These are phyloP conservation scores for Sporothrix luriei DNA, from an alignment of 2,329 filamentous ascomycete species.

Conservation along the genomic window DNA sequence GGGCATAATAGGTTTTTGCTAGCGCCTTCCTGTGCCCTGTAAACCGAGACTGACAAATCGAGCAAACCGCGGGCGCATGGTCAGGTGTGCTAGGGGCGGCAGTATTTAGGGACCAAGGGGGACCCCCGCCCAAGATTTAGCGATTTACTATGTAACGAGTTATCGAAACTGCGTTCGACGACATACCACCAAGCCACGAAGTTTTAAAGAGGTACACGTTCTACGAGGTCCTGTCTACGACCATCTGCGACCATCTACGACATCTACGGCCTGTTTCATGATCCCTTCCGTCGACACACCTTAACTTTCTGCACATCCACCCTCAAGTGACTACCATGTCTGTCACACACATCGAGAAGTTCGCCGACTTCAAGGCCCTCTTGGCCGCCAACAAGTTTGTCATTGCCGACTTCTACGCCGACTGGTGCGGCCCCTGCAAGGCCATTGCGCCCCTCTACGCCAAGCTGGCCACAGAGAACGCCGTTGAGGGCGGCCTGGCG, in stretches of 20 bases:
- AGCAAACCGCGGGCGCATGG: background rate
- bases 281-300: background rate
- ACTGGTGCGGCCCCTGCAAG: slow-evolving; percentile 65
- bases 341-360: slow-evolving; percentile 47
- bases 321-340: slow-evolving; percentile 29
- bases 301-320: background rate
- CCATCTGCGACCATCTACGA: background rate
- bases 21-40: background rate
- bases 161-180: background rate
- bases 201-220: too few relatives aligned
- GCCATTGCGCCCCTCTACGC: slow-evolving; percentile 59
- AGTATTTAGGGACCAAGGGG: slow-evolving; percentile 22
- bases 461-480: slow-evolving; percentile 50
- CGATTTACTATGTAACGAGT: background rate
- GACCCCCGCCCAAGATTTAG: background rate
- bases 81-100: background rate
- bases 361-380: slow-evolving; percentile 54
- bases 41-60: slow-evolving; percentile 15
- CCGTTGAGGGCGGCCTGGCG: slow-evolving; percentile 49
- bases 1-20: background rate
- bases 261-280: background rate
- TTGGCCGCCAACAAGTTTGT: slow-evolving; percentile 54
- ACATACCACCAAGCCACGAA: background rate
- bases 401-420: slow-evolving; percentile 60
- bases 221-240: background rate